phyloP scores from a whole-genome alignment of 2,329 filamentous ascomycete genomes.

The Colletotrichum tabaci region DNA sequence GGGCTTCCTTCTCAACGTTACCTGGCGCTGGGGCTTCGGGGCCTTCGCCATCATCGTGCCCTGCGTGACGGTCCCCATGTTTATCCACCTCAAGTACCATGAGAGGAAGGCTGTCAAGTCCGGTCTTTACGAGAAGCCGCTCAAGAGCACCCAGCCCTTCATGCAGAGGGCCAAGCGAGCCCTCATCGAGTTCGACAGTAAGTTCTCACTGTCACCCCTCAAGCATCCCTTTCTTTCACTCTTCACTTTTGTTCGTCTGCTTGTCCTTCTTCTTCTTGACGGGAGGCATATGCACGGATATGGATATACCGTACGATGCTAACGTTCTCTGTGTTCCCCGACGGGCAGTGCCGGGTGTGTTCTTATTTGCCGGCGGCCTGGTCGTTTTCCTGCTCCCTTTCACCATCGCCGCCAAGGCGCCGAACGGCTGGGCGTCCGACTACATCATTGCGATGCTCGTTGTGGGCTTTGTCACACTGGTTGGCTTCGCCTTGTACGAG shows the following conservation, averaged over 20 bases:
- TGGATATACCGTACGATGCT: too few species aligned
- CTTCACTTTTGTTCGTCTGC: slow-evolving; percentile 29
- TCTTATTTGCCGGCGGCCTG: slow-evolving; percentile 71
- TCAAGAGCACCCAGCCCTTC: slow-evolving; percentile 56
- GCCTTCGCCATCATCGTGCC: slow-evolving; percentile 74
- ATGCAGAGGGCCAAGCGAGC: slow-evolving; percentile 59
- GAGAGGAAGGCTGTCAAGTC: slow-evolving; percentile 67
- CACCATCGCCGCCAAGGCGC: slow-evolving; percentile 65
- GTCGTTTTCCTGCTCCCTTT: slow-evolving; percentile 76
- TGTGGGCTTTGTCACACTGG: slow-evolving; percentile 71
- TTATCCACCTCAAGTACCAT: slow-evolving; percentile 67
- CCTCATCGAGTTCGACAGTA: slow-evolving; percentile 70
- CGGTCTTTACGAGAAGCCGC: too few species aligned
- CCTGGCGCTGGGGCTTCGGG: slow-evolving; percentile 65
- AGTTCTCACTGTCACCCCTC: too few species aligned
- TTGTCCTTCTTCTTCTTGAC: too few species aligned
- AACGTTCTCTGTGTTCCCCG: too few species aligned
- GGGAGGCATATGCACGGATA: too few species aligned
- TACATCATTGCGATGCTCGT: slow-evolving; percentile 74
- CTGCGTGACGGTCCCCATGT: slow-evolving; percentile 68
- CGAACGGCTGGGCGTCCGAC: slow-evolving; percentile 64
- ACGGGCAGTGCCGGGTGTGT: slow-evolving; percentile 49
- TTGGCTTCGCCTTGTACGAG: slow-evolving; percentile 71
- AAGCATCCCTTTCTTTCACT: too few species aligned
- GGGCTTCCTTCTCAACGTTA: slow-evolving; percentile 48